Evolutionary conservation across 371 early-diverging fungal species (phyloP).

Genomic region (Syncephalastrum monosporum): DNA sequence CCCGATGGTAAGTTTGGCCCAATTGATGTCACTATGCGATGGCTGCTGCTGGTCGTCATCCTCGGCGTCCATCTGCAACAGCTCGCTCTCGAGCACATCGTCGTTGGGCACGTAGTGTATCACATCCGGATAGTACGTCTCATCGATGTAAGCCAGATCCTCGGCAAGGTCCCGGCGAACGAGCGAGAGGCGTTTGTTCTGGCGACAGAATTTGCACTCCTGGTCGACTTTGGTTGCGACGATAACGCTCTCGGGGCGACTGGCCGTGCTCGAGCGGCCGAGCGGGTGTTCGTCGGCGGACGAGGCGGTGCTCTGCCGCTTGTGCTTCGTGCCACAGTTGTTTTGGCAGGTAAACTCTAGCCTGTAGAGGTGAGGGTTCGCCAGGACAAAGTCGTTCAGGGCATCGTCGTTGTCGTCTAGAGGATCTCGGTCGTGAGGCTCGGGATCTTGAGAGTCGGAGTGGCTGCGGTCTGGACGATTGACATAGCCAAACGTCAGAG

Average conservation of each 20-base stretch:
- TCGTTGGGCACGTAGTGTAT: slow-evolving; percentile 19
- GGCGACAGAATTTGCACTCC: slow-evolving; percentile 26
- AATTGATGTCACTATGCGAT: slow-evolving; percentile 19
- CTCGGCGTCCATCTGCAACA: slow-evolving; percentile 3
- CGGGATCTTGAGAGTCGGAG: slow-evolving; percentile 9
- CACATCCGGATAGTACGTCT: slow-evolving; percentile 38
- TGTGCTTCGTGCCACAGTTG: slow-evolving; percentile 6
- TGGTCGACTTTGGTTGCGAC: slow-evolving; percentile 18
- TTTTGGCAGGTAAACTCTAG: slow-evolving; percentile 31
- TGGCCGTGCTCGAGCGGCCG: background rate
- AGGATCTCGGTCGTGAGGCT: slow-evolving; percentile 3
- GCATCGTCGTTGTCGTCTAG: slow-evolving; percentile 6
- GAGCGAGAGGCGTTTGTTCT: slow-evolving; percentile 29
- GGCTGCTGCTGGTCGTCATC: slow-evolving; percentile 12
- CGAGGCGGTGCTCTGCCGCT: background rate
- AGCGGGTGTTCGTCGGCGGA: background rate
- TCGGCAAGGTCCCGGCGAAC: slow-evolving; percentile 31
- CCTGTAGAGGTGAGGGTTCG: slow-evolving; percentile 38
- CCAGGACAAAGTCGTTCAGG: slow-evolving; percentile 27
- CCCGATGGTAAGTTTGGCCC: slow-evolving; percentile 33
- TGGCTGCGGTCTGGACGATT: slow-evolving; percentile 5
- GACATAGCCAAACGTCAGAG: slow-evolving; percentile 41
- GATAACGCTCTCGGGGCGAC: slow-evolving; percentile 8
- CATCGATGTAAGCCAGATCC: slow-evolving; percentile 43
- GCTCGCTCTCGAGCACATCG: slow-evolving; percentile 15